Evolutionary conservation across 208 protist species (phyloP).

Genomic region (Trichomonas gallinae): DNA sequence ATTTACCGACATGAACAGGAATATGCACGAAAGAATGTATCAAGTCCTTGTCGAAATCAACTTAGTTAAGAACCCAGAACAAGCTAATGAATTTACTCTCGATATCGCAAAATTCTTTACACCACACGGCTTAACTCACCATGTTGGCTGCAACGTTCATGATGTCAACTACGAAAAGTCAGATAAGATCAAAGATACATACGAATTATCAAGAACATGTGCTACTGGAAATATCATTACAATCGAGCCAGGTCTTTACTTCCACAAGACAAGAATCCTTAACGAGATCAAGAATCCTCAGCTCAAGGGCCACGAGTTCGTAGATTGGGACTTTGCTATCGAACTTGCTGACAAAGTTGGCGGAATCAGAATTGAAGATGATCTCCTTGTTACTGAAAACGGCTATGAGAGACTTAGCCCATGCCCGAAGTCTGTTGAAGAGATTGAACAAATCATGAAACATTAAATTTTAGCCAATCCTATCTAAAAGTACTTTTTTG

Average conservation of each 20-base stretch:
- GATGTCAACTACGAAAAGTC: neutral
- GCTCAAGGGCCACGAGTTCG: neutral
- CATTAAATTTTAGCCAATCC: too few species aligned
- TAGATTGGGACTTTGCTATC: neutral
- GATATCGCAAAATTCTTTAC: neutral
- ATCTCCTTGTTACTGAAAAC: neutral
- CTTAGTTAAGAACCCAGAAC: neutral
- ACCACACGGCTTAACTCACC: neutral
- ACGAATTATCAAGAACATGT: neutral
- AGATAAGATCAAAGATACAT: neutral
- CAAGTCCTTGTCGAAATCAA: neutral
- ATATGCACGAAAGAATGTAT: neutral
- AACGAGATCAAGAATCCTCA: neutral
- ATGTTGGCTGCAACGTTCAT: neutral
- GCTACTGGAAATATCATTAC: neutral
- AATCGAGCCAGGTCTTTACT: conserved; percentile 14
- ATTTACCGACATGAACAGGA: neutral
- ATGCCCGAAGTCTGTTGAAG: neutral
- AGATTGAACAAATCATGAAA: conserved; percentile 7
- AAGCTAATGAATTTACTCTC: neutral
- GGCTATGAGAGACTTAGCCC: neutral
- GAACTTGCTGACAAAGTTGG: neutral
- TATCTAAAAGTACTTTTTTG: too few species aligned
- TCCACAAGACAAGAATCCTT: neutral
- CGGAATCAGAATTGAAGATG: conserved; percentile 18